phyloP scores from a whole-genome alignment of 306 rosid species.

The Acacia melanoxylon region DNA sequence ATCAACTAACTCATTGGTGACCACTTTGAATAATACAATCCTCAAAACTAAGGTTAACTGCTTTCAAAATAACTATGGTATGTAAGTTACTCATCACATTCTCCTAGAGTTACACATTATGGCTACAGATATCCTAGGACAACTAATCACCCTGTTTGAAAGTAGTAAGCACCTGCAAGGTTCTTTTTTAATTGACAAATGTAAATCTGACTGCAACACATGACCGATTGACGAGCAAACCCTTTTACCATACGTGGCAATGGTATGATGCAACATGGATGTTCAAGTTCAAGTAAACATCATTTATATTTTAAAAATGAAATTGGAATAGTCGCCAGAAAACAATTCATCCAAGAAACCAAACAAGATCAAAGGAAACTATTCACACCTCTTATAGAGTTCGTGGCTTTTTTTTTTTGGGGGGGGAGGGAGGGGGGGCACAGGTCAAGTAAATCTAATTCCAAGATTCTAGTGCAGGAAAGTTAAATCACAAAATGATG shows the following conservation, averaged over 20 bases:
- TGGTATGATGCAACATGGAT: not conserved
- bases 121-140: not conserved
- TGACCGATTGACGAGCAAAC: not conserved
- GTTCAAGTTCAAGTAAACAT: not conserved
- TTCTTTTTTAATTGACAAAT: not conserved
- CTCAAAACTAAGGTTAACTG: constrained; percentile 7
- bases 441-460: not conserved
- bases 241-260: not conserved
- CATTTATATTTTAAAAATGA: no score
- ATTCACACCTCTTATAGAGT: not conserved
- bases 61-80: not conserved
- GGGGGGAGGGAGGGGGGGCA: not conserved
- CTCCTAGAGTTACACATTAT: not conserved
- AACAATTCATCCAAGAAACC: not conserved
- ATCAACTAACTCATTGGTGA: not conserved
- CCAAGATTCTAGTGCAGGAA: not conserved
- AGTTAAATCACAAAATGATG: not conserved
- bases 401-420: no score
- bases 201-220: not conserved
- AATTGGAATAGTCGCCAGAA: not conserved
- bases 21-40: not conserved
- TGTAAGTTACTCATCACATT: not conserved
- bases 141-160: not conserved
- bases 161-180: not conserved
- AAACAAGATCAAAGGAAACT: not conserved